Base-by-base conservation (phyloP, 371 early-diverging fungal species). In the Dinochytrium kinnereticum region DNA sequence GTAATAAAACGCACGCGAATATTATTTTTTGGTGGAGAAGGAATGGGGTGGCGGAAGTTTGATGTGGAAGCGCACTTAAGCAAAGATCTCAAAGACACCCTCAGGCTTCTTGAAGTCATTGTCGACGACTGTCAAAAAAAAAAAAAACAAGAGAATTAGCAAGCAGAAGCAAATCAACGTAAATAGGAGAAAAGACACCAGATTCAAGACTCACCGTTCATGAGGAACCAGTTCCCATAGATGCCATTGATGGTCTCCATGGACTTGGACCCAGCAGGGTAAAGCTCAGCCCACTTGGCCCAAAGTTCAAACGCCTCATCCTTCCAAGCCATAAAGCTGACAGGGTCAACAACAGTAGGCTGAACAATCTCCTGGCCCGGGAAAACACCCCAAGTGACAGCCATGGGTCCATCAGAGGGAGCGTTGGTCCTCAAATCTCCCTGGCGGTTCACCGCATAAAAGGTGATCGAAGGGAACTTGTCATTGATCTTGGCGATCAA, bases 351-450 rank as follows among this genome's bases (percentile, higher is more conserved):
- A 75, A 98, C 89, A 17, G 98, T 98, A 19, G 98, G 98, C 80
- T 98, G 98, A 38, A 96, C 87, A 75, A 98, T 95, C 77, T 98
- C 98, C 82, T 96, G 96, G 69, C 96, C 96, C 7, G 97, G 96
- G 90, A 98, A 98, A 2, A 97, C 96, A 71, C 98, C 98, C 98
- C 98, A 98, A 7, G 98, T 97, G 21, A 98, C 96, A 17, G 98
- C 98, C 74, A 95, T 97, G 17, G 96, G 95, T 26, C 90, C 90
- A 78, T 94, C 95, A 64, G 82, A 86, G 40, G 87, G 84, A 57
- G 91, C 91, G 84, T 97, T 97, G 51, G 96, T 95, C 55, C 82
- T 81, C 70, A 97, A 86, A 75, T 95, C 92, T 59, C 97, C 97
- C 74, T 84, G 82, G 78, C 88, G 89, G 84, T 94, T 96, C 64